Percentiles rank a stretch among this genome's conserved stretches.
phyloP scores from a whole-genome alignment of 1,284 basidiomycete species.

The Sutorius eximius region DNA sequence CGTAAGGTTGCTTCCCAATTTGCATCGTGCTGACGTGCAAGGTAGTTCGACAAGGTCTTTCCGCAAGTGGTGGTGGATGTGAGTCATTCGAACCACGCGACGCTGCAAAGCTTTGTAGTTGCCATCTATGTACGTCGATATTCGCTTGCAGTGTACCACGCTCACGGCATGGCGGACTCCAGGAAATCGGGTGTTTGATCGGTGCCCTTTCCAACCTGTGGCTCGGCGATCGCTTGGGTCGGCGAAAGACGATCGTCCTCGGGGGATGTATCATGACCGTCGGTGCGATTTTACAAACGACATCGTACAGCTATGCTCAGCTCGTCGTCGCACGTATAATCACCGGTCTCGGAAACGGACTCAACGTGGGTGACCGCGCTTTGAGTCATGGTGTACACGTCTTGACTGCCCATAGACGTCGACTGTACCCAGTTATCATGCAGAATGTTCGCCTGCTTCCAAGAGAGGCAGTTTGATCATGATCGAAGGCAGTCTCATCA shows the following conservation, averaged over 20 bases:
- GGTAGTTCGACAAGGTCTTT: constrained; percentile 31
- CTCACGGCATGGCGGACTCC: neutral
- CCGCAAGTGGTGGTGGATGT: constrained; percentile 31
- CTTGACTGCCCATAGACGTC: constrained; percentile 46
- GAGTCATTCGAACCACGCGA: constrained; percentile 32
- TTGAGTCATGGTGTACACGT: neutral
- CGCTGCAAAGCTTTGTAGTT: constrained; percentile 35
- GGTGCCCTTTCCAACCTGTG: constrained; percentile 50
- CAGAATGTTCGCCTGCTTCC: constrained; percentile 62
- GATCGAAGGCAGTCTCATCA: constrained; percentile 68
- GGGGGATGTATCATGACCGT: constrained; percentile 55
- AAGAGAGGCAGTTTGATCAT: constrained; percentile 66
- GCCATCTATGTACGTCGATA: constrained; percentile 28
- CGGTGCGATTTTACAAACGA: constrained; percentile 50
- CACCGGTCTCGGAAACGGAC: constrained; percentile 64
- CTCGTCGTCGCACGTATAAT: constrained; percentile 52
- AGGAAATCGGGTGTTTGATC: constrained; percentile 39
- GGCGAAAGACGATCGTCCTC: constrained; percentile 49
- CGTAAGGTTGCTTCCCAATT: neutral
- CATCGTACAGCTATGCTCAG: constrained; percentile 47
- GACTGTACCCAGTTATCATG: constrained; percentile 63
- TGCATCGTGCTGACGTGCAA: constrained; percentile 1
- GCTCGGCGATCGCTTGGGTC: constrained; percentile 48
- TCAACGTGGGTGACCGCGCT: constrained; percentile 47
- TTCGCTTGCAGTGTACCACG: neutral